These are phyloP conservation scores for Vanderwaltozyma verrucispora DNA, from an alignment of 805 yeast genomes.

Conservation along the genomic window DNA sequence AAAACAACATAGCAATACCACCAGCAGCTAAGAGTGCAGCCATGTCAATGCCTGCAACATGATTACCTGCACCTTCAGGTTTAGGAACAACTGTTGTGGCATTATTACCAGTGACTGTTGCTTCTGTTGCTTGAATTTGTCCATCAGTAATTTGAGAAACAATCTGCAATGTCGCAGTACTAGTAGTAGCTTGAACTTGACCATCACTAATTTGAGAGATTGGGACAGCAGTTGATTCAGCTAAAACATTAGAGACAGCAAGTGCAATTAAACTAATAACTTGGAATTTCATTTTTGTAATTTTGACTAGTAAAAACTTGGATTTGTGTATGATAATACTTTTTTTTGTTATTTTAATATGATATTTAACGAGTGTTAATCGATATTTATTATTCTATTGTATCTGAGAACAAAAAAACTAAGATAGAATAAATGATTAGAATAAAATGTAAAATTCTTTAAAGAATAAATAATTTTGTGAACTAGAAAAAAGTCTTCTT, in stretches of 20 bases:
- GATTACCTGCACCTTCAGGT: neutral
- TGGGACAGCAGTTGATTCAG: constrained; percentile 1
- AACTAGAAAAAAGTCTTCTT: too few species aligned
- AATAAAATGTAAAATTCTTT: too few species aligned
- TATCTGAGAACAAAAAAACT: too few species aligned
- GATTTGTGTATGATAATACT: neutral
- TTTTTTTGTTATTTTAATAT: neutral
- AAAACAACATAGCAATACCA: neutral
- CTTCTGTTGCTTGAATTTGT: constrained; percentile 1
- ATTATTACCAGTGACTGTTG: neutral
- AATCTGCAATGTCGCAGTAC: neutral
- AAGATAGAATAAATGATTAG: too few species aligned
- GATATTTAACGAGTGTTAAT: neutral
- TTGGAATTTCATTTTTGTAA: constrained; percentile 1
- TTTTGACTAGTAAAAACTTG: neutral
- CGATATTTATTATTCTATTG: neutral
- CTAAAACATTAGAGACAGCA: neutral
- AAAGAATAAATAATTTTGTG: too few species aligned
- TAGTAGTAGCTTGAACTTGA: constrained; percentile 1
- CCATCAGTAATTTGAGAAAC: constrained; percentile 4
- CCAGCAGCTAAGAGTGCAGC: neutral
- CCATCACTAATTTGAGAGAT: constrained; percentile 3
- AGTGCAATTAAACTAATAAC: constrained; percentile 1
- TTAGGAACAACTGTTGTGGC: neutral
- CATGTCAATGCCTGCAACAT: neutral